Conservation (phyloP, 2,329 filamentous ascomycete genomes). For the Epichloe scottii region DNA sequence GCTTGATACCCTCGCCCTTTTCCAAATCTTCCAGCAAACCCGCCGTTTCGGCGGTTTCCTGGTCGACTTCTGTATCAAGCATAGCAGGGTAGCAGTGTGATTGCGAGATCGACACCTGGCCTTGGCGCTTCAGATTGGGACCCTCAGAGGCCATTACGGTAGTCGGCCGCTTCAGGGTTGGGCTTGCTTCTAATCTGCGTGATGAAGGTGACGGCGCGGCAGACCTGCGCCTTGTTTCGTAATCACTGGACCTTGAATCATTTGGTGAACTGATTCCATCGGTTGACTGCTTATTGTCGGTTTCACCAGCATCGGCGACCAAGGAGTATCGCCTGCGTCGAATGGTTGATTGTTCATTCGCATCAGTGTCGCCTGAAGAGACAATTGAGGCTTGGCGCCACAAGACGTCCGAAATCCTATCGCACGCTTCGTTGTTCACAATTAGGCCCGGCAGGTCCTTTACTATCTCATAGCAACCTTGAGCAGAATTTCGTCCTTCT, state of each 20-base stretch:
- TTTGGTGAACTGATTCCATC: neutral
- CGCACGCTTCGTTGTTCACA: neutral
- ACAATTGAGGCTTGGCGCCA: neutral
- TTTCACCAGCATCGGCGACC: neutral
- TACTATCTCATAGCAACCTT: neutral
- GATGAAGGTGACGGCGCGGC: constrained; percentile 2
- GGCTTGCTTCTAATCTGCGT: neutral
- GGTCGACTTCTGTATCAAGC: neutral
- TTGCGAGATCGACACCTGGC: neutral
- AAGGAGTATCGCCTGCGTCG: neutral
- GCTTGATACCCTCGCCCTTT: neutral
- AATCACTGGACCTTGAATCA: neutral
- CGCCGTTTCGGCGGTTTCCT: neutral
- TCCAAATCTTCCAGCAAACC: constrained; percentile 1
- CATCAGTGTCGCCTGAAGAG: neutral
- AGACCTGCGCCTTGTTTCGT: constrained; percentile 1
- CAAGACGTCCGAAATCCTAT: constrained; percentile 2
- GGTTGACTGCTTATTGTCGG: neutral
- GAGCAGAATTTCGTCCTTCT: neutral
- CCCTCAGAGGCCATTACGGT: neutral
- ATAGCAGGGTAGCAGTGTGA: neutral
- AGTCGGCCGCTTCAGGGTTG: neutral
- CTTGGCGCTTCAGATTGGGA: constrained; percentile 2
- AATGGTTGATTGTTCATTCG: constrained; percentile 1
- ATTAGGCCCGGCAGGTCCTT: neutral